These are phyloP conservation scores for Cercospora nicotianae DNA, from an alignment of 2,329 filamentous ascomycete genomes.

Conservation along the genomic window DNA sequence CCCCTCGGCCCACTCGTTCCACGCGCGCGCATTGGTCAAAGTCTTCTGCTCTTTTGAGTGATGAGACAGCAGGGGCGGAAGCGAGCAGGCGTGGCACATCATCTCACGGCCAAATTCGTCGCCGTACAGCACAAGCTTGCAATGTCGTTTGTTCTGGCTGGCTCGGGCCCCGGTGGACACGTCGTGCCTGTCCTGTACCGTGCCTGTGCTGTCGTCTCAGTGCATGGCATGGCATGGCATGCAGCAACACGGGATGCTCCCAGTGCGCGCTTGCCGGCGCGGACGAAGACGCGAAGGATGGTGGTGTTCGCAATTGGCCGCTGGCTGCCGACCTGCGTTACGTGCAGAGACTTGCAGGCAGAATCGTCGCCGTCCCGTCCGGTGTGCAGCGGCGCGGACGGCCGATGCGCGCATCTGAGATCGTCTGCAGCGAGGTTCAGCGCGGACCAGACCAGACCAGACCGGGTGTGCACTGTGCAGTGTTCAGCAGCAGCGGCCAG, in stretches of 20 bases:
- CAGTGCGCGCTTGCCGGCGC: not conserved
- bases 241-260: not conserved
- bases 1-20: not conserved
- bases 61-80: conserved; percentile 3
- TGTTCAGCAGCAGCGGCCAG: not conserved
- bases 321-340: not conserved
- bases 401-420: not conserved
- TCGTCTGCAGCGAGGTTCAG: not conserved
- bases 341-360: not conserved
- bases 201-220: not conserved
- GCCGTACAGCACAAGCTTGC: not conserved
- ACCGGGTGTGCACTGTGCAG: no score
- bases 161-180: not conserved
- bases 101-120: not conserved
- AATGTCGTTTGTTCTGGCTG: not conserved
- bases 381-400: conserved; percentile 3
- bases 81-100: not conserved
- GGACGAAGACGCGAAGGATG: not conserved
- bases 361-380: not conserved
- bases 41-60: not conserved
- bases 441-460: not conserved
- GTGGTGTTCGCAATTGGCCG: not conserved
- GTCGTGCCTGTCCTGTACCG: not conserved
- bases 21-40: not conserved
- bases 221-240: not conserved